Evolutionary conservation across 2,329 filamentous ascomycete species (phyloP).

Genomic region (Botrytis deweyae): DNA sequence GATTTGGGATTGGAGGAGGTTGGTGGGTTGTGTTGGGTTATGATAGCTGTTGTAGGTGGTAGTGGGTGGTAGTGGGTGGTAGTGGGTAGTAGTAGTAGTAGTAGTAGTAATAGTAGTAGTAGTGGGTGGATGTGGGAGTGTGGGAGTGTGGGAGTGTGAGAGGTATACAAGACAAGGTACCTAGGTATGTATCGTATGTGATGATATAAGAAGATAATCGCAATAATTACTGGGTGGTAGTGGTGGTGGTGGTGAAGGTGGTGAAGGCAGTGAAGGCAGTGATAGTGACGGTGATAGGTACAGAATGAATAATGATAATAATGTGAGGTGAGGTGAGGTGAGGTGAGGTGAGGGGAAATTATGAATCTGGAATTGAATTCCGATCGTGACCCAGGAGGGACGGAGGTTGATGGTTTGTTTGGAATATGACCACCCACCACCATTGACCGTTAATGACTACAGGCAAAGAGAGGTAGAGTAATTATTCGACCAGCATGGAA

Average conservation of each 20-base stretch:
- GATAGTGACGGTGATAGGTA: background rate
- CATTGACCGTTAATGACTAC: background rate
- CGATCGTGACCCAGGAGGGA: background rate
- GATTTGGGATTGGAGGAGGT: conserved; percentile 4
- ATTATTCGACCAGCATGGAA: background rate
- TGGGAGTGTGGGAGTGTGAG: too few species aligned
- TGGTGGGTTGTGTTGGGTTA: background rate
- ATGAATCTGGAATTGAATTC: background rate
- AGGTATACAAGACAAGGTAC: too few species aligned
- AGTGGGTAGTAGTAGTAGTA: too few species aligned
- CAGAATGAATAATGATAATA: background rate
- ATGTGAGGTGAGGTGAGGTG: background rate
- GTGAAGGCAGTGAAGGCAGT: background rate
- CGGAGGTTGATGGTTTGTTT: too few species aligned
- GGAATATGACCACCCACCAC: background rate
- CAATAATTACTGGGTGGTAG: background rate
- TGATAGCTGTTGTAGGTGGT: background rate
- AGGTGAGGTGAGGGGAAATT: background rate
- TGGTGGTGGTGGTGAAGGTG: too few species aligned
- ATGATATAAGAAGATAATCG: background rate
- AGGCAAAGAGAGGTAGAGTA: background rate
- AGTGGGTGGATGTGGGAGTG: too few species aligned
- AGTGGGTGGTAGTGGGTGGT: background rate
- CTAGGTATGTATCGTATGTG: too few species aligned
- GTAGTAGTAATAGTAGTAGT: too few species aligned